phyloP scores from a whole-genome alignment of 495 filamentous ascomycete species.

The Delitschia confertaspora region DNA sequence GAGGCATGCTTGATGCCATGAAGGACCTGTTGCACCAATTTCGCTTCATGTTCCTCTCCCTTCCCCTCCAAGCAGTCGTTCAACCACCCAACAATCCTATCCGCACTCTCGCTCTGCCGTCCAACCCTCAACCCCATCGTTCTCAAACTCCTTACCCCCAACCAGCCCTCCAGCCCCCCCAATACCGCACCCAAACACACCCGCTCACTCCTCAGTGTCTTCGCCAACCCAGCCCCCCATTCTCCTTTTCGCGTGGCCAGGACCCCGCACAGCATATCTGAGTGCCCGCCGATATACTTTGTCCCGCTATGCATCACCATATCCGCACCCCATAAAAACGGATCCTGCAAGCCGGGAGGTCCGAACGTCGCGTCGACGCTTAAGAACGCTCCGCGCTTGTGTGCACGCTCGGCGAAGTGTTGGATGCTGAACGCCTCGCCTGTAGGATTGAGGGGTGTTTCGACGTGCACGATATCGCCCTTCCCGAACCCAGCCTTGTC shows the following conservation, averaged over 20 bases:
- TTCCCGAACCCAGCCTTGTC: slow-evolving; percentile 32
- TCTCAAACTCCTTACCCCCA: slow-evolving; percentile 74
- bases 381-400: slow-evolving; percentile 60
- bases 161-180: slow-evolving; percentile 87
- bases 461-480: slow-evolving; percentile 84
- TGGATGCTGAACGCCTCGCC: slow-evolving; percentile 68
- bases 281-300: slow-evolving; percentile 94
- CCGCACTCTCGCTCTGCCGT: slow-evolving; percentile 61
- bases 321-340: slow-evolving; percentile 71
- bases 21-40: slow-evolving; percentile 47
- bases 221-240: slow-evolving; percentile 36
- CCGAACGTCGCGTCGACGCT: slow-evolving; percentile 87
- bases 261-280: slow-evolving; percentile 81
- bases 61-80: slow-evolving; percentile 38
- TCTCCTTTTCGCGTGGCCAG: slow-evolving; percentile 49
- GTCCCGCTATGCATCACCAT: slow-evolving; percentile 84
- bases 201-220: slow-evolving; percentile 51
- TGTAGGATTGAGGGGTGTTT: slow-evolving; percentile 85
- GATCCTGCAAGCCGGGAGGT: slow-evolving; percentile 82
- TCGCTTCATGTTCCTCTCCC: slow-evolving; percentile 32
- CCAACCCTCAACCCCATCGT: slow-evolving; percentile 77
- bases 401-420: slow-evolving; percentile 61
- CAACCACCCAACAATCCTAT: slow-evolving; percentile 63
- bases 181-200: slow-evolving; percentile 72
- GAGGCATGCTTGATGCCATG: slow-evolving; percentile 63